Conservation (phyloP, 495 filamentous ascomycete species). For the Cryomyces minteri region DNA sequence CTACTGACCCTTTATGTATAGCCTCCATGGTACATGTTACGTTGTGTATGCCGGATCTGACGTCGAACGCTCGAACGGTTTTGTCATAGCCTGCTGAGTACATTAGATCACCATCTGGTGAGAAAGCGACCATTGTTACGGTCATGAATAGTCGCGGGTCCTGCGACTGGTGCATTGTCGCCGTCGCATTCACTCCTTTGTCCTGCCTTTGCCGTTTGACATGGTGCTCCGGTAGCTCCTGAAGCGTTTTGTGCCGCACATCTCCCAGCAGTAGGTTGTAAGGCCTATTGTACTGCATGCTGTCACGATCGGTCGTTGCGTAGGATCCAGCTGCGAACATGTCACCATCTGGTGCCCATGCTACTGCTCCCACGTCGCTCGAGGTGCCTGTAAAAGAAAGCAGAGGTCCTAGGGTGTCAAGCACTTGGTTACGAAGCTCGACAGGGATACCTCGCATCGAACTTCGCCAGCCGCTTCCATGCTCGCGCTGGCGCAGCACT, state of each 20-base stretch:
- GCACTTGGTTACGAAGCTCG: constrained; percentile 10
- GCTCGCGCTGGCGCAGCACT: constrained; percentile 15
- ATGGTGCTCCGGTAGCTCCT: constrained; percentile 53
- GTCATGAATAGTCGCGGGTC: constrained; percentile 57
- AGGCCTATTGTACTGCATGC: constrained; percentile 68
- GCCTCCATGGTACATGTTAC: constrained; percentile 31
- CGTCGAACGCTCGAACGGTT: constrained; percentile 60
- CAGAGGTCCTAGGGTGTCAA: constrained; percentile 11
- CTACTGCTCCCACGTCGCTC: constrained; percentile 38
- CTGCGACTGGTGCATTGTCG: constrained; percentile 42
- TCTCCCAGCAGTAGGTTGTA: constrained; percentile 65
- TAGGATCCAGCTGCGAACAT: constrained; percentile 41
- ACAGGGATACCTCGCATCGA: constrained; percentile 4
- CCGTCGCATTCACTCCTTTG: constrained; percentile 27
- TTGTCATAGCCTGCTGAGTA: constrained; percentile 73
- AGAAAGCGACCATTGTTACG: constrained; percentile 59
- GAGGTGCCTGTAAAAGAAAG: constrained; percentile 21
- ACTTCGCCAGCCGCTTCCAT: constrained; percentile 8
- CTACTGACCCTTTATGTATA: constrained; percentile 46
- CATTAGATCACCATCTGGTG: constrained; percentile 30
- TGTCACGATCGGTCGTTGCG: constrained; percentile 52
- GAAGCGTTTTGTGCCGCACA: constrained; percentile 29
- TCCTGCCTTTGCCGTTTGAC: constrained; percentile 35
- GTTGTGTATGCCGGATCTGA: constrained; percentile 15
- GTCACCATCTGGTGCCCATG: constrained; percentile 31